Evolutionary conservation across 495 filamentous ascomycete genomes (phyloP).

Genomic region (Podospora pseudoanserina): DNA sequence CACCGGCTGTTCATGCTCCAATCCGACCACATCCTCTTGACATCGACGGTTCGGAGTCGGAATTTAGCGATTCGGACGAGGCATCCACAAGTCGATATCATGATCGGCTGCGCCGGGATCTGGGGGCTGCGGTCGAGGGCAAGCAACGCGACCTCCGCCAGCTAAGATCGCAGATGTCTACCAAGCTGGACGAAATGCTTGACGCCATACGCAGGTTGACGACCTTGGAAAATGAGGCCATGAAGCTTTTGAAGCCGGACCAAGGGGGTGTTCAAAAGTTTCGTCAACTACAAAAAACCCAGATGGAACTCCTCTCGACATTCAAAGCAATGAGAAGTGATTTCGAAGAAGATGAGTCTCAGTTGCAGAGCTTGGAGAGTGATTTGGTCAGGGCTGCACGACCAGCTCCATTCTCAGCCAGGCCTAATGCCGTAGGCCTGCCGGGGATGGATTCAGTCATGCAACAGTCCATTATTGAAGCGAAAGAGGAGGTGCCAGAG

Average conservation of each 20-base stretch:
- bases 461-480: background rate
- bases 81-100: background rate
- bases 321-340: constrained; percentile 26
- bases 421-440: background rate
- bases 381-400: constrained; percentile 15
- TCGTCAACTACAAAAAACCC: constrained; percentile 24
- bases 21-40: background rate
- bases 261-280: constrained; percentile 18
- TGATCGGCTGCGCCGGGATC: constrained; percentile 8
- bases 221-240: constrained; percentile 27
- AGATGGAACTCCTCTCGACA: constrained; percentile 25
- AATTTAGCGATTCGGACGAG: constrained; percentile 14
- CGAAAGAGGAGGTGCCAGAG: background rate
- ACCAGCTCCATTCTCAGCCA: background rate
- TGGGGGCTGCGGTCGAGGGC: constrained; percentile 20
- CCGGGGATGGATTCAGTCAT: background rate
- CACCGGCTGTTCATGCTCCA: background rate
- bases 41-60: constrained; percentile 10
- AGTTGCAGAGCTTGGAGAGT: constrained; percentile 23
- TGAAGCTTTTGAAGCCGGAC: constrained; percentile 27
- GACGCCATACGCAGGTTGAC: background rate
- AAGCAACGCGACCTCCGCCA: constrained; percentile 16
- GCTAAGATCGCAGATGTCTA: constrained; percentile 17
- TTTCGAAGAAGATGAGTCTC: constrained; percentile 22
- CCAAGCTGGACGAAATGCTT: constrained; percentile 22